These are phyloP conservation scores for Debaryomyces sp. DNA, from an alignment of 1,139 yeast genomes.

Conservation along the genomic window DNA sequence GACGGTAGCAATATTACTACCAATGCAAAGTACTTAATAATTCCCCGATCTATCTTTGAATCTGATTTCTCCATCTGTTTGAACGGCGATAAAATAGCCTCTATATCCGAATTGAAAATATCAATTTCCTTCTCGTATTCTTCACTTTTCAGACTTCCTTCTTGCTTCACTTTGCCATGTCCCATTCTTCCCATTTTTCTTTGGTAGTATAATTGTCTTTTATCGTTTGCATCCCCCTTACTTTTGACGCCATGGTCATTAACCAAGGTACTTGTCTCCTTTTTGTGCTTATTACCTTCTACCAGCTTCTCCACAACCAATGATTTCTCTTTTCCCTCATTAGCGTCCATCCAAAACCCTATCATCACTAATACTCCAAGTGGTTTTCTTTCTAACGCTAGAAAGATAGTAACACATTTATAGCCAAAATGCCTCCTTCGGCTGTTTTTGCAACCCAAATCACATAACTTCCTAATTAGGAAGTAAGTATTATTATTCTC, in stretches of 20 bases:
- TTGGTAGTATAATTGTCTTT: background rate
- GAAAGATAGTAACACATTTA: background rate
- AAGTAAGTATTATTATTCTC: background rate
- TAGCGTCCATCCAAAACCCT: background rate
- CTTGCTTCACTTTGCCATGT: background rate
- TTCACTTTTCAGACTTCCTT: background rate
- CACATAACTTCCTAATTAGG: slow-evolving; percentile 7
- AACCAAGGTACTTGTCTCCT: background rate
- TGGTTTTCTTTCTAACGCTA: background rate
- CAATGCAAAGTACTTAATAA: slow-evolving; percentile 12
- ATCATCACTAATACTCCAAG: background rate
- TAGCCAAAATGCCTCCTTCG: background rate
- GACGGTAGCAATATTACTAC: slow-evolving; percentile 13
- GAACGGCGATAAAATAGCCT: slow-evolving; percentile 12
- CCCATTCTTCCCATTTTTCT: background rate
- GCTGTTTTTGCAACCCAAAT: background rate
- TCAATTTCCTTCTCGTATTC: slow-evolving; percentile 10
- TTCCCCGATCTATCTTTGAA: slow-evolving; percentile 2
- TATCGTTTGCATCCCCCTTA: background rate
- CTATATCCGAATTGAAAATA: slow-evolving; percentile 11
- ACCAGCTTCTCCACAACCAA: background rate
- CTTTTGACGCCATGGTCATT: background rate
- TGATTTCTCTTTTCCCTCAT: background rate
- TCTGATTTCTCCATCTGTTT: slow-evolving; percentile 1
- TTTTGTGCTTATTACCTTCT: background rate